Conservation (phyloP, 257 asterid genomes). For the Gentiana macrophylla region DNA sequence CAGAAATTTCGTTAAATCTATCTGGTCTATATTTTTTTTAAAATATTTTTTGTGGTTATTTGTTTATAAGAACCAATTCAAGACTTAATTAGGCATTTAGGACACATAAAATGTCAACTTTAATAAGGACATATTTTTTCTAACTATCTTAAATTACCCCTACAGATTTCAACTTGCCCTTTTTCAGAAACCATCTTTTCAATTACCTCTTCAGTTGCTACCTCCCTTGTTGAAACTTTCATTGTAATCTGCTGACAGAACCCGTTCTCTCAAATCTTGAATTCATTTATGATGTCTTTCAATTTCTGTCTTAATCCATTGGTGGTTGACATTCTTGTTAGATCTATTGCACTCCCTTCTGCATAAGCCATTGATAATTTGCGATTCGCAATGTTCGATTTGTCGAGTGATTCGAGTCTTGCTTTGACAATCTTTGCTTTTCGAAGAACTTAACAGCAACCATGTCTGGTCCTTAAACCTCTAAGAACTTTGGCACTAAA, state of each 20-base stretch:
- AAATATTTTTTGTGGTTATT: too few species aligned
- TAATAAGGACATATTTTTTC: too few species aligned
- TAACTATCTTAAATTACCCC: constrained; percentile 13
- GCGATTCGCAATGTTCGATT: constrained; percentile 41
- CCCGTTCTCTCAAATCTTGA: constrained; percentile 51
- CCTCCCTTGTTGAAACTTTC: constrained; percentile 46
- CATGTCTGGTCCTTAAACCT: constrained; percentile 66
- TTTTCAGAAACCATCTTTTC: constrained; percentile 40
- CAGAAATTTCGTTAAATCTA: too few species aligned
- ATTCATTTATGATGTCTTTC: constrained; percentile 57
- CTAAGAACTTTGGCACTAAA: constrained; percentile 63
- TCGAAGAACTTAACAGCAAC: constrained; percentile 36
- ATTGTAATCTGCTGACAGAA: constrained; percentile 37
- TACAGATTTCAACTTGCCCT: constrained; percentile 14
- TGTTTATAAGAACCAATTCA: too few species aligned
- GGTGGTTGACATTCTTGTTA: constrained; percentile 60
- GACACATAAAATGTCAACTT: too few species aligned
- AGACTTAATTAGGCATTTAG: too few species aligned
- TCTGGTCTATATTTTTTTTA: too few species aligned
- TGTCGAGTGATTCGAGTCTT: constrained; percentile 47
- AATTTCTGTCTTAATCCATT: constrained; percentile 52
- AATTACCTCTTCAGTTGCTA: constrained; percentile 45
- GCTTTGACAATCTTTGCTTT: constrained; percentile 53
- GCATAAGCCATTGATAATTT: constrained; percentile 9
- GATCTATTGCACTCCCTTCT: constrained; percentile 48